Conservation (phyloP, 2,329 filamentous ascomycete genomes). For the Tolypocladium amazonense region DNA sequence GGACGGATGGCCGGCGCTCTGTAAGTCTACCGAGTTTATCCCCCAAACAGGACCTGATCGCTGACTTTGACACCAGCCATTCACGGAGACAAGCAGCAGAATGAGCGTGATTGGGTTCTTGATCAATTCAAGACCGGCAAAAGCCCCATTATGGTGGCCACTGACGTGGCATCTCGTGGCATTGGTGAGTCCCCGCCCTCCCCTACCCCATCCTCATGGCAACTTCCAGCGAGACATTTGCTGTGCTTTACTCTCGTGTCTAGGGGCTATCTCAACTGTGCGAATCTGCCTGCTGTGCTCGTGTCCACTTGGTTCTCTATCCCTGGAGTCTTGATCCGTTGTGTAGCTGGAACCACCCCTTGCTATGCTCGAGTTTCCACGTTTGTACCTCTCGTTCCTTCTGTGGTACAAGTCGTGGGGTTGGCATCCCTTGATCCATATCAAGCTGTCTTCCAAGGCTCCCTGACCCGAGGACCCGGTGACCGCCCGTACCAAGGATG, state of each 20-base stretch:
- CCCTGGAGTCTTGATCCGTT: constrained; percentile 70
- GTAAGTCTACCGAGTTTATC: constrained; percentile 43
- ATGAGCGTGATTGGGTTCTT: constrained; percentile 98
- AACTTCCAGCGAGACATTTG: constrained; percentile 48
- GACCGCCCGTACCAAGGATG: constrained; percentile 35
- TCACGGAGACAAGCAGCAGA: constrained; percentile 98
- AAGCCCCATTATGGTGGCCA: constrained; percentile 99
- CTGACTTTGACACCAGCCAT: constrained; percentile 53
- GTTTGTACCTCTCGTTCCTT: constrained; percentile 51
- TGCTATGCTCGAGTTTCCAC: constrained; percentile 69
- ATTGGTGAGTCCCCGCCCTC: constrained; percentile 74
- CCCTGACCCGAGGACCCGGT: constrained; percentile 46
- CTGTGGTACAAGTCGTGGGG: constrained; percentile 64
- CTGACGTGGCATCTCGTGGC: constrained; percentile 98
- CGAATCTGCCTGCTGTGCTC: constrained; percentile 84
- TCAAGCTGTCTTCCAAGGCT: constrained; percentile 59
- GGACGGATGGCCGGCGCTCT: constrained; percentile 94
- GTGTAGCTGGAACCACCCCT: constrained; percentile 27
- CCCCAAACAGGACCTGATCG: constrained; percentile 14
- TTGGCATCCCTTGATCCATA: constrained; percentile 64
- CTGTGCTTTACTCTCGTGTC: constrained; percentile 87
- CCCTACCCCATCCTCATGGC: constrained; percentile 26
- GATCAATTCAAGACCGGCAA: constrained; percentile 99
- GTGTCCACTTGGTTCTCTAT: constrained; percentile 72
- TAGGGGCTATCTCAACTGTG: constrained; percentile 80